These are phyloP conservation scores for Monosporascus sp. DNA, from an alignment of 2,329 filamentous ascomycete species.

Conservation along the genomic window DNA sequence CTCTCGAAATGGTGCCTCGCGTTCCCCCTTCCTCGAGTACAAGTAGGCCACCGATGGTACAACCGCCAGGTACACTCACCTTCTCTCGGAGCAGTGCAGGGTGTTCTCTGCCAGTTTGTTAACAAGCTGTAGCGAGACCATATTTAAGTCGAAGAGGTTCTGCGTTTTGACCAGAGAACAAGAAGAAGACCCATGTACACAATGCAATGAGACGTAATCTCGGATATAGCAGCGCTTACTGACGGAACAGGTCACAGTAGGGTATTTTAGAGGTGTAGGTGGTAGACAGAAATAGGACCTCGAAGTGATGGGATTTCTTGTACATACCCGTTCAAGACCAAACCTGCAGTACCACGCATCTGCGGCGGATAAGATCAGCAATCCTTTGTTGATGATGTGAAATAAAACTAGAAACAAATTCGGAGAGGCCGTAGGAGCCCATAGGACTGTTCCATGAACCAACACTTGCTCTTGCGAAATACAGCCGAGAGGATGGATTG, in stretches of 20 bases:
- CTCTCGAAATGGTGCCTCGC: conserved; percentile 60
- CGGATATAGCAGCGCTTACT: no score
- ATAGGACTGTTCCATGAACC: background rate
- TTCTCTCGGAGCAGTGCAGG: conserved; percentile 70
- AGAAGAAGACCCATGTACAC: no score
- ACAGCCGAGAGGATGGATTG: background rate
- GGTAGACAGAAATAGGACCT: background rate
- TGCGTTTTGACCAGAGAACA: no score
- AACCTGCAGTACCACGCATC: conserved; percentile 65
- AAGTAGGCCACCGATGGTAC: conserved; percentile 68
- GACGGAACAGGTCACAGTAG: background rate
- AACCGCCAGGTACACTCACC: conserved; percentile 72
- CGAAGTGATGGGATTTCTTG: background rate
- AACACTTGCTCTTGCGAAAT: background rate
- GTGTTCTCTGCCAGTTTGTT: conserved; percentile 46
- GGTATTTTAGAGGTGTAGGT: background rate
- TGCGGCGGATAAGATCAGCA: background rate
- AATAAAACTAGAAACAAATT: no score
- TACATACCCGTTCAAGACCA: conserved; percentile 54
- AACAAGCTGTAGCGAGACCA: background rate
- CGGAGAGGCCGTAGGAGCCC: no score
- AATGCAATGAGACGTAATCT: no score
- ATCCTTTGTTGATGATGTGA: background rate
- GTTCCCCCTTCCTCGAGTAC: conserved; percentile 69
- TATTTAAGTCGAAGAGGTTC: no score